phyloP scores from a whole-genome alignment of 495 filamentous ascomycete genomes.

The Aspergillus panamensis region DNA sequence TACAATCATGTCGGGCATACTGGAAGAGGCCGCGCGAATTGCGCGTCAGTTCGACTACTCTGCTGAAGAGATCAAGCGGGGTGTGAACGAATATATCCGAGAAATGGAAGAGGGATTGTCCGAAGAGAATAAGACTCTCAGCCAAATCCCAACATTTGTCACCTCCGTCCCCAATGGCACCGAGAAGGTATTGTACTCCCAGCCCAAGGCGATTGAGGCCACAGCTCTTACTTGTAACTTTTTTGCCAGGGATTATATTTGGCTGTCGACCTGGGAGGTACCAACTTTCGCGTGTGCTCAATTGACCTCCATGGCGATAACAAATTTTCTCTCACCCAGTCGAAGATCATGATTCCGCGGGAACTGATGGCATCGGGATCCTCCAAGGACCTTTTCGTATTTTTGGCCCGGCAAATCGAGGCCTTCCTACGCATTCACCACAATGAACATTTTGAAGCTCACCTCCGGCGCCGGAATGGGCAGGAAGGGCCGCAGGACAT shows the following conservation, averaged over 20 bases:
- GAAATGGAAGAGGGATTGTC: conserved; percentile 85
- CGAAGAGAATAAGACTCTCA: conserved; percentile 74
- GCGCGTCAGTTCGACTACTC: conserved; percentile 84
- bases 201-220: background rate
- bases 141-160: conserved; percentile 96
- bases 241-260: conserved; percentile 76
- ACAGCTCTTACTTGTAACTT: conserved; percentile 2
- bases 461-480: conserved; percentile 57
- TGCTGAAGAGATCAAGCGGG: conserved; percentile 71
- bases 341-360: conserved; percentile 84
- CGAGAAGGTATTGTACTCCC: conserved; percentile 59
- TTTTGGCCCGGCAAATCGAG: conserved; percentile 89
- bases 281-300: conserved; percentile 97
- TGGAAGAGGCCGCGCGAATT: conserved; percentile 72
- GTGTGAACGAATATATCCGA: conserved; percentile 76
- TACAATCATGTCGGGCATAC: conserved; percentile 49
- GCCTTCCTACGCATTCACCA: conserved; percentile 83
- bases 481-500: conserved; percentile 63
- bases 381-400: conserved; percentile 83
- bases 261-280: conserved; percentile 94
- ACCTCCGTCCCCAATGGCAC: conserved; percentile 95
- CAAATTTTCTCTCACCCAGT: conserved; percentile 86
- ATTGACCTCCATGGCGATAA: conserved; percentile 86
- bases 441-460: conserved; percentile 76
- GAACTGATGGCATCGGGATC: conserved; percentile 88